These are phyloP conservation scores for Sonneratia caseolaris DNA, from an alignment of 345 rosid species.

Conservation along the genomic window DNA sequence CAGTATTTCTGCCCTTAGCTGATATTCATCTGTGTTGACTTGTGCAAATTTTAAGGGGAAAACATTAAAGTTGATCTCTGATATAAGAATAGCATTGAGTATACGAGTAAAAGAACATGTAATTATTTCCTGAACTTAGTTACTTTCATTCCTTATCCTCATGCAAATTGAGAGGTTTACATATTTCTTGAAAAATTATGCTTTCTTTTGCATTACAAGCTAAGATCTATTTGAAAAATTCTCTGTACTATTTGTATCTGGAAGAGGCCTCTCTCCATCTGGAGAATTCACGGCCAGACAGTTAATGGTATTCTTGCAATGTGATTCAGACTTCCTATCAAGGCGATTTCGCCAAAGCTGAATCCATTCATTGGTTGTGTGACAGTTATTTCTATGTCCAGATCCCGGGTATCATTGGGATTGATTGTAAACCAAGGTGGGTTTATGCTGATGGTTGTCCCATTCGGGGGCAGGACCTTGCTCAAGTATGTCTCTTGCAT, in stretches of 20 bases:
- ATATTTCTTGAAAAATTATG: neutral
- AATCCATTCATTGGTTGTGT: constrained; percentile 26
- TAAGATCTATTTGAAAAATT: no score
- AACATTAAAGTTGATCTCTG: neutral
- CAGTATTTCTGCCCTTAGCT: neutral
- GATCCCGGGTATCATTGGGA: constrained; percentile 32
- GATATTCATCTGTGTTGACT: neutral
- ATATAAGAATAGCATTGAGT: neutral
- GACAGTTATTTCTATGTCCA: constrained; percentile 42
- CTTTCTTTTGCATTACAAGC: no score
- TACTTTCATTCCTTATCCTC: neutral
- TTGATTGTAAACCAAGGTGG: constrained; percentile 56
- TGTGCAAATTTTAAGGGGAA: neutral
- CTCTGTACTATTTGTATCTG: no score
- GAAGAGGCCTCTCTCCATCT: no score
- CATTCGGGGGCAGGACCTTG: constrained; percentile 53
- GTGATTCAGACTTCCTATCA: constrained; percentile 64
- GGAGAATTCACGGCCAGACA: neutral
- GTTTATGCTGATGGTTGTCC: constrained; percentile 36
- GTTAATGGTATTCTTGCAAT: constrained; percentile 45
- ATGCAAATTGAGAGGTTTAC: neutral
- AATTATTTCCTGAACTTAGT: neutral
- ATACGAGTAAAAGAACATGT: constrained; percentile 1
- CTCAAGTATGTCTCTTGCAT: constrained; percentile 38
- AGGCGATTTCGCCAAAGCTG: constrained; percentile 62